Percentiles rank a stretch among this genome's conserved stretches.
These are phyloP conservation scores for Flaveria brownii DNA, from an alignment of 129 eudicot species.

Conservation along the genomic window DNA sequence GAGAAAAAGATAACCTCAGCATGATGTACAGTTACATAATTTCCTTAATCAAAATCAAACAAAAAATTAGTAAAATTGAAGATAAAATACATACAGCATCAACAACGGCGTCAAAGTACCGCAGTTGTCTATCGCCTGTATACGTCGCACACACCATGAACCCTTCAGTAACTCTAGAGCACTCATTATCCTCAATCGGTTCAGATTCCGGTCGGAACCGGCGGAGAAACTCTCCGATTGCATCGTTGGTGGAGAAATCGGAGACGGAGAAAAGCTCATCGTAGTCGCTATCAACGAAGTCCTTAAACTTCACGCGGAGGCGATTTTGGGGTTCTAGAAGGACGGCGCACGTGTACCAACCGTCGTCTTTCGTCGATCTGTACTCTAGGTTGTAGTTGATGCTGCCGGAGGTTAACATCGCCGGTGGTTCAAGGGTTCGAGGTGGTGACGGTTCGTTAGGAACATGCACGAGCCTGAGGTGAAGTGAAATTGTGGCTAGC, in stretches of 20 bases:
- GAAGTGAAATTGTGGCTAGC: neutral
- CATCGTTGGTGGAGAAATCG: constrained; percentile 33
- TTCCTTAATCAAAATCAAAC: too few species aligned
- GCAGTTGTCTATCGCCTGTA: constrained; percentile 35
- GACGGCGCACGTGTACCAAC: constrained; percentile 55
- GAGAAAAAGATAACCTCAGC: too few species aligned
- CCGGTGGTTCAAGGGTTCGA: neutral
- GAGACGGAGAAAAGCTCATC: neutral
- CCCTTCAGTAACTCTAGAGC: constrained; percentile 41
- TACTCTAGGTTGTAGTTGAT: constrained; percentile 49
- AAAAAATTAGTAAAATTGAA: neutral
- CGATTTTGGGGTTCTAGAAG: constrained; percentile 27
- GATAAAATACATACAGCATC: constrained; percentile 49
- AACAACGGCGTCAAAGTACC: constrained; percentile 67
- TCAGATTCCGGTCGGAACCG: constrained; percentile 47
- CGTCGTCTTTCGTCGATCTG: constrained; percentile 47
- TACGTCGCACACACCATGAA: constrained; percentile 48
- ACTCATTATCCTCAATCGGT: constrained; percentile 53
- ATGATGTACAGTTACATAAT: too few species aligned
- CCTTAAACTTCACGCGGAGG: constrained; percentile 47
- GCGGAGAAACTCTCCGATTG: constrained; percentile 32
- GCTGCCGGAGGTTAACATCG: neutral
- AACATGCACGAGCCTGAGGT: neutral
- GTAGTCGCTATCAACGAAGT: constrained; percentile 13
- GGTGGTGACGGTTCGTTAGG: neutral